These are phyloP conservation scores for Phytophthora lateralis DNA, from an alignment of 352 stramenopile species.

Conservation along the genomic window DNA sequence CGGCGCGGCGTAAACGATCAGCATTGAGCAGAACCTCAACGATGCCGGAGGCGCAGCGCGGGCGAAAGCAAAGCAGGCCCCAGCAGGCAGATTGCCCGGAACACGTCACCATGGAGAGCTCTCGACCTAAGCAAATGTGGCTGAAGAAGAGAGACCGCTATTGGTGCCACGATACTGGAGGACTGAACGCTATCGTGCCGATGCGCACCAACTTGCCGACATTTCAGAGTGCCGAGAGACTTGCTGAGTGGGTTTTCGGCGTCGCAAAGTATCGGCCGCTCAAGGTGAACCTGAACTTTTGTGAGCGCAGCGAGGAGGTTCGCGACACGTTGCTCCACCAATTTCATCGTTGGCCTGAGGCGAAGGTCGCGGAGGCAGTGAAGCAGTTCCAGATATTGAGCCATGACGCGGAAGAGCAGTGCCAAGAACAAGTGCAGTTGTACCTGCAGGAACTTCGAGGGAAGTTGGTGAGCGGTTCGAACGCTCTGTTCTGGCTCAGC, in stretches of 20 bases:
- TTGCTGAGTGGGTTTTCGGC: slow-evolving; percentile 31
- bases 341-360: slow-evolving; percentile 38
- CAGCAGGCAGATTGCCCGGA: not conserved
- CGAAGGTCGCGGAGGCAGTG: slow-evolving; percentile 11
- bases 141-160: slow-evolving; percentile 7
- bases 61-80: slow-evolving; percentile 1
- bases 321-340: slow-evolving; percentile 30
- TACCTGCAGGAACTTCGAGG: slow-evolving; percentile 29
- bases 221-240: slow-evolving; percentile 11
- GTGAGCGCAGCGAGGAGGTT: slow-evolving; percentile 21
- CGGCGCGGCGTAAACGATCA: slow-evolving; percentile 18
- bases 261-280: slow-evolving; percentile 24
- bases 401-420: slow-evolving; percentile 15
- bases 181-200: not conserved
- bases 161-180: not conserved
- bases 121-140: slow-evolving; percentile 5
- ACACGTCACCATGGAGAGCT: slow-evolving; percentile 4
- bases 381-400: slow-evolving; percentile 9
- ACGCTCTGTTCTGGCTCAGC: slow-evolving; percentile 36
- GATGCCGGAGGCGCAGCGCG: slow-evolving; percentile 2
- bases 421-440: slow-evolving; percentile 32
- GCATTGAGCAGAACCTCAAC: slow-evolving; percentile 4
- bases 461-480: slow-evolving; percentile 19
- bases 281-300: slow-evolving; percentile 24
- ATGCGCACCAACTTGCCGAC: not conserved